Evolutionary conservation across 495 filamentous ascomycete genomes (phyloP), one percentile per base, ranked within the genome.

Genomic region (Penicillium samsonianum): DNA sequence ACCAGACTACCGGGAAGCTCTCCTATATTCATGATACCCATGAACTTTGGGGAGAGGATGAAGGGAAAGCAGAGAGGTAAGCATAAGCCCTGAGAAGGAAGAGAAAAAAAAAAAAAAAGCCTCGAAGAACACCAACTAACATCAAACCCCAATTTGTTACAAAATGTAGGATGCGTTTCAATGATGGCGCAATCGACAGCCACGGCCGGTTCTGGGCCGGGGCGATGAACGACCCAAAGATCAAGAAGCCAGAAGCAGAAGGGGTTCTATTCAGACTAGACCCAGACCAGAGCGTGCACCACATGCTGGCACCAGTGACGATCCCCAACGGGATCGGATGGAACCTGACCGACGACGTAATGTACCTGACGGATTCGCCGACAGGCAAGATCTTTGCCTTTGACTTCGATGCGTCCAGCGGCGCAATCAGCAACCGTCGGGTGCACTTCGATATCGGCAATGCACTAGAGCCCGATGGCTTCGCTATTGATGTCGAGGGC

Each of bases 261-360:
- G 85, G 84, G 23, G 73, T 81, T 20, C 71, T 90, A 8, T 88
- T 88, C 70, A 78, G 85, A 59, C 79, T 88, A 23, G 81, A 89
- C 62, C 78, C 83, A 4, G 85, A 88, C 64, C 68, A 82, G 51
- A 77, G 67, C 38, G 65, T 88, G 61, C 81, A 86, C 65, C 79
- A 80, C 28, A 79, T 87, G 69, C 75, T 88, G 46, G 76, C 78
- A 57, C 70, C 78, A 26, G 74, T 94, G 49, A 87, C 80, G n/a
- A 95, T 96, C 62, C 92, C 92, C 46, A 96, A 98, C 72, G 87
- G 89, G 48, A 85, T 93, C 38, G 86, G 86, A 53, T 96, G 87
- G 81, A 84, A 80, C 43, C 74, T 75, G 16, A 84, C 90, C 63
- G 76, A 84, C 61, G 87, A 84, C 67, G 92, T 81, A 42, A 88